Evolutionary conservation across 2,329 filamentous ascomycete species (phyloP).

Genomic region (Camptophora hylomeconis): DNA sequence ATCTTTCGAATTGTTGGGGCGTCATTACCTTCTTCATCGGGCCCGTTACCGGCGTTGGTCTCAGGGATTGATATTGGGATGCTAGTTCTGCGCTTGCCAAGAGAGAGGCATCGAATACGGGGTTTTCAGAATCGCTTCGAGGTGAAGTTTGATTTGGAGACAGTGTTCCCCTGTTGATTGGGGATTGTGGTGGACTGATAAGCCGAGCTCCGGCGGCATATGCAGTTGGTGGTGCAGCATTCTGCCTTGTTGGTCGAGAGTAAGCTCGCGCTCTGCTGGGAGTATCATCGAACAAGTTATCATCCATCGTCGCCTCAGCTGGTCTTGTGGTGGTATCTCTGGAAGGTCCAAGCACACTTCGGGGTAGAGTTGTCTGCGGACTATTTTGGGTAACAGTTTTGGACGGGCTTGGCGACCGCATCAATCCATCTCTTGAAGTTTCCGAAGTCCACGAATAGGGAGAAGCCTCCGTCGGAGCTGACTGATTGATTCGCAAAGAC

Average conservation of each 20-base stretch:
- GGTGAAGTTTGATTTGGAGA: too few species aligned
- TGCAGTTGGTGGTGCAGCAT: slow-evolving; percentile 17
- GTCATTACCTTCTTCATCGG: slow-evolving; percentile 70
- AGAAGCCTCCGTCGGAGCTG: too few species aligned
- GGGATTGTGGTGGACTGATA: too few species aligned
- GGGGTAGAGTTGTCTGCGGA: too few species aligned
- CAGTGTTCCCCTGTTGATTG: too few species aligned
- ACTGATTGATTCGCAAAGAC: too few species aligned
- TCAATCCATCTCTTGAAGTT: slow-evolving; percentile 37
- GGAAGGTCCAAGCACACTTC: too few species aligned
- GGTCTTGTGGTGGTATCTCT: slow-evolving; percentile 1
- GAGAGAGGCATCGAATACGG: slow-evolving; percentile 25
- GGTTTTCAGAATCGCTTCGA: slow-evolving; percentile 3
- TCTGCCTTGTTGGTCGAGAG: slow-evolving; percentile 13
- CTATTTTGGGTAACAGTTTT: slow-evolving; percentile 18
- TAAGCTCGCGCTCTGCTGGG: too few species aligned
- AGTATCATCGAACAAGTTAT: slow-evolving; percentile 6
- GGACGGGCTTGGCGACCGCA: slow-evolving; percentile 25
- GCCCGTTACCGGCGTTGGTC: slow-evolving; percentile 17
- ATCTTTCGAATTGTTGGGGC: slow-evolving; percentile 71
- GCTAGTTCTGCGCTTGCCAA: slow-evolving; percentile 32
- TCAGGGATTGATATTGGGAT: slow-evolving; percentile 29
- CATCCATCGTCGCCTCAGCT: background rate
- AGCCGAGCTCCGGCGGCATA: too few species aligned
- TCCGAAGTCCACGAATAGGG: slow-evolving; percentile 41